These are phyloP conservation scores for Talinum fruticosum DNA, from an alignment of 148 eudicot species.

Conservation along the genomic window DNA sequence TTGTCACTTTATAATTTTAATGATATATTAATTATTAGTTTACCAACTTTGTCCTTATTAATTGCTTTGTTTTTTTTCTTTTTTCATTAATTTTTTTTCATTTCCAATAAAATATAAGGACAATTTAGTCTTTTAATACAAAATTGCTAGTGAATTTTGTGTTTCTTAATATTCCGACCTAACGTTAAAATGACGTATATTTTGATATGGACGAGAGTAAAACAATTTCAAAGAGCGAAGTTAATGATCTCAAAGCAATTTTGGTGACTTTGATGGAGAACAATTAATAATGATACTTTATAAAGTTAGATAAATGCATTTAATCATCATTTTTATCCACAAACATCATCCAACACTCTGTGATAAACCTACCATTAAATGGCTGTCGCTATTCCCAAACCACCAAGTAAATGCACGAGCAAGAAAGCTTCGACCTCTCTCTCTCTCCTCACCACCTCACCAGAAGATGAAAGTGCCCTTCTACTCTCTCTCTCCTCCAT, in stretches of 20 bases:
- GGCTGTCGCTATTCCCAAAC: constrained; percentile 24
- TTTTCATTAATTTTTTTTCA: no score
- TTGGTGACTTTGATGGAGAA: neutral
- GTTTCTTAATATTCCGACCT: no score
- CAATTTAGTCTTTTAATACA: no score
- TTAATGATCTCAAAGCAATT: neutral
- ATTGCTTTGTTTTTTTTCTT: no score
- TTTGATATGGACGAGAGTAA: no score
- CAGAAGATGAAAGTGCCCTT: constrained; percentile 16
- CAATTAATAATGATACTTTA: no score
- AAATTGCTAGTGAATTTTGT: no score
- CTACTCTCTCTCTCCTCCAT: constrained; percentile 21
- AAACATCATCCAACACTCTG: neutral
- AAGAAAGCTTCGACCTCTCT: constrained; percentile 32
- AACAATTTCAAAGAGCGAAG: neutral
- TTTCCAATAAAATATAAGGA: no score
- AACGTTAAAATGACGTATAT: no score
- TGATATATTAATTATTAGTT: no score
- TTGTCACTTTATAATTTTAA: no score
- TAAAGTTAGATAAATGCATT: neutral
- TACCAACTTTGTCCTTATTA: no score
- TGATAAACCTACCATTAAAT: constrained; percentile 22
- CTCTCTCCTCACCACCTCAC: neutral
- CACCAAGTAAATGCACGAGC: constrained; percentile 47
- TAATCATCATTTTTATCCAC: neutral